Base-by-base conservation (phyloP, 2,329 filamentous ascomycete species). In the Corynespora cassiicola region DNA sequence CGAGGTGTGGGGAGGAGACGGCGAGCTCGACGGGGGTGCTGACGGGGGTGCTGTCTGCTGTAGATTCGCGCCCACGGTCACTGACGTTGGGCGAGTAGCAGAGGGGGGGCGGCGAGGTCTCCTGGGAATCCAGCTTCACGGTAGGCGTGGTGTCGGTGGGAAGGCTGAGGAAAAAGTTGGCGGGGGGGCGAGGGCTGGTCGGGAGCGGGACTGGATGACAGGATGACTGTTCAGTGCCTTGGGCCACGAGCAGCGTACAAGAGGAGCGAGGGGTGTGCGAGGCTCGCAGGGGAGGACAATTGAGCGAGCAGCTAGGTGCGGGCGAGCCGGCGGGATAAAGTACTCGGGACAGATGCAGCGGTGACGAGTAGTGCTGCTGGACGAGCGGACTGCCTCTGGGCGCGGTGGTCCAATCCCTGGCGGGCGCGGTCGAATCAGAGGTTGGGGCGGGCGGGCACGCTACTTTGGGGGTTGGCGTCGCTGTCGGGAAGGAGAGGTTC, bases 71-170 rank as follows among this genome's bases (percentile, higher is more conserved):
- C 63, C 72, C 71, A 46, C 57, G 65, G 57, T 75, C 71, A 65
- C 72, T 73, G 51, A 64, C 56, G 44, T 65, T 65, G 42, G 76
- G 75, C 56, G 77, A 79, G 68, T 75, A 70, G 60, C 73, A 74
- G 62, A 76, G 71, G 58, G 75, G 73, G 56, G 74, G 76, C 54
- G 75, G 74, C 43, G 54, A 48, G 63, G 74, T 72, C 62, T 72
- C 70, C 60, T 75, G 73, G 61, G 75, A 75, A 72, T 77, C 75
- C 71, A 77, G 76, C 73, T 78, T 80, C 65, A 70, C 71, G 66
- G 59, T 61, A 19, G 15, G 17, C 17, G 23, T n/a, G 22, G 23
- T 25, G 32, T 5, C 15, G 15, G 32, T 5, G 22, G 23, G 32
- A n/a, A 14, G 19, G 9, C 15, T 18, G 30, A 24, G 16, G 12